Evolutionary conservation across 2,329 filamentous ascomycete genomes (phyloP).

Genomic region (Fusarium denticulatum): DNA sequence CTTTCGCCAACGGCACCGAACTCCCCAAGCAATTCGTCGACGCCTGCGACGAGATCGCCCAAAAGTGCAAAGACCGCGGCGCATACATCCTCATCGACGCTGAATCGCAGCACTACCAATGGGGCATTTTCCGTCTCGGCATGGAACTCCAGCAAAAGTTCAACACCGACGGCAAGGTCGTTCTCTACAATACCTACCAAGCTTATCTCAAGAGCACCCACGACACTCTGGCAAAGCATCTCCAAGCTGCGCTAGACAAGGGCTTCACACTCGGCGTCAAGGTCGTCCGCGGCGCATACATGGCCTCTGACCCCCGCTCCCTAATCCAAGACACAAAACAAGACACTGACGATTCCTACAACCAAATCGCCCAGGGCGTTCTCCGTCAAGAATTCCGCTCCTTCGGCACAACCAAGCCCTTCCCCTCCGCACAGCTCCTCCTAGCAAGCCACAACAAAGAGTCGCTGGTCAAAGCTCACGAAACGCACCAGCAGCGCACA

Average conservation of each 20-base stretch:
- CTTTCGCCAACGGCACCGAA: slow-evolving; percentile 47
- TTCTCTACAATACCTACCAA: slow-evolving; percentile 65
- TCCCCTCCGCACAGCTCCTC: slow-evolving; percentile 59
- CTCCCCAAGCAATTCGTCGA: slow-evolving; percentile 55
- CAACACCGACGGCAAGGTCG: slow-evolving; percentile 51
- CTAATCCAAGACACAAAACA: slow-evolving; percentile 64
- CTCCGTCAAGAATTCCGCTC: slow-evolving; percentile 53
- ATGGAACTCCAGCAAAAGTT: slow-evolving; percentile 51
- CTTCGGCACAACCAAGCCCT: slow-evolving; percentile 52
- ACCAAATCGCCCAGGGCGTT: slow-evolving; percentile 58
- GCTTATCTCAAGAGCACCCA: slow-evolving; percentile 63
- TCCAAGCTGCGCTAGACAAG: slow-evolving; percentile 55
- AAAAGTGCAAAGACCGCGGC: slow-evolving; percentile 49
- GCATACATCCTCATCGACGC: slow-evolving; percentile 58
- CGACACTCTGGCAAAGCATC: slow-evolving; percentile 54
- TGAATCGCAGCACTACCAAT: slow-evolving; percentile 57
- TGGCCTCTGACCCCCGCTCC: slow-evolving; percentile 58
- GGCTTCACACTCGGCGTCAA: slow-evolving; percentile 65
- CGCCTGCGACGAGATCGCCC: slow-evolving; percentile 53
- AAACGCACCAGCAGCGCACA: slow-evolving; percentile 55
- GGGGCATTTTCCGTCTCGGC: slow-evolving; percentile 48
- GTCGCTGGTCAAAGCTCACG: slow-evolving; percentile 54
- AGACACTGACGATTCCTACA: slow-evolving; percentile 63
- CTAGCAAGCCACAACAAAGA: slow-evolving; percentile 64
- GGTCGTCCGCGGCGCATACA: slow-evolving; percentile 66